Conservation (phyloP, 495 filamentous ascomycete species). For the Hypoxylon crocopeplum region DNA sequence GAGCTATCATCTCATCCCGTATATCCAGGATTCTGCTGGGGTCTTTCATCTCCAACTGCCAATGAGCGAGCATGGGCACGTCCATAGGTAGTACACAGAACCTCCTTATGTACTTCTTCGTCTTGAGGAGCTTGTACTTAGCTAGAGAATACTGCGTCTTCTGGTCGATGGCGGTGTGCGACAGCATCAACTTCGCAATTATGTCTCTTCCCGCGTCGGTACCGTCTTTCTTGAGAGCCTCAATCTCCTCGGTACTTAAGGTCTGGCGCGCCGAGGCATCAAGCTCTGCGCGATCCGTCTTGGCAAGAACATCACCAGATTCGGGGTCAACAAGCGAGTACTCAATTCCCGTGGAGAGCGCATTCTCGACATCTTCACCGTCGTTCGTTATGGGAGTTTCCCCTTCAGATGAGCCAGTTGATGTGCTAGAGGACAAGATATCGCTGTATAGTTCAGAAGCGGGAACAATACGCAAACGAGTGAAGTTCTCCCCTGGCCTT, state of each 20-base stretch:
- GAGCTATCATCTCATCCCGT: constrained; percentile 80
- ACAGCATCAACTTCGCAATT: constrained; percentile 82
- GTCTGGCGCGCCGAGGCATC: constrained; percentile 84
- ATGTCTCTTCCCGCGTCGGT: constrained; percentile 83
- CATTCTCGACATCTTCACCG: constrained; percentile 41
- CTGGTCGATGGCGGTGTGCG: constrained; percentile 85
- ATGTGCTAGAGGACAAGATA: constrained; percentile 64
- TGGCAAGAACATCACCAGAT: constrained; percentile 66
- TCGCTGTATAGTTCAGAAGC: constrained; percentile 84
- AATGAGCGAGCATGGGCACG: constrained; percentile 73
- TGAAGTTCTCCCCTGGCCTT: constrained; percentile 58
- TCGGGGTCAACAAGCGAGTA: constrained; percentile 54
- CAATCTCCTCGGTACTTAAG: constrained; percentile 85
- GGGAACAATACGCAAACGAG: constrained; percentile 78
- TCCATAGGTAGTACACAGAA: constrained; percentile 88
- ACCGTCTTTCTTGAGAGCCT: constrained; percentile 82
- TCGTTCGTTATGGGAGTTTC: constrained; percentile 41
- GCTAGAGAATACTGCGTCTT: constrained; percentile 93
- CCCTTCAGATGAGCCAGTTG: constrained; percentile 39
- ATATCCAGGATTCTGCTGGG: constrained; percentile 83
- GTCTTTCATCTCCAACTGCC: constrained; percentile 78
- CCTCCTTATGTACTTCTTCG: constrained; percentile 86
- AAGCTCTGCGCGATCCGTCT: constrained; percentile 77
- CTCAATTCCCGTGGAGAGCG: constrained; percentile 41
- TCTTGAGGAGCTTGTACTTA: constrained; percentile 94